Base-by-base conservation (phyloP, 2,329 filamentous ascomycete genomes). In the Trichoderma oligosporum region DNA sequence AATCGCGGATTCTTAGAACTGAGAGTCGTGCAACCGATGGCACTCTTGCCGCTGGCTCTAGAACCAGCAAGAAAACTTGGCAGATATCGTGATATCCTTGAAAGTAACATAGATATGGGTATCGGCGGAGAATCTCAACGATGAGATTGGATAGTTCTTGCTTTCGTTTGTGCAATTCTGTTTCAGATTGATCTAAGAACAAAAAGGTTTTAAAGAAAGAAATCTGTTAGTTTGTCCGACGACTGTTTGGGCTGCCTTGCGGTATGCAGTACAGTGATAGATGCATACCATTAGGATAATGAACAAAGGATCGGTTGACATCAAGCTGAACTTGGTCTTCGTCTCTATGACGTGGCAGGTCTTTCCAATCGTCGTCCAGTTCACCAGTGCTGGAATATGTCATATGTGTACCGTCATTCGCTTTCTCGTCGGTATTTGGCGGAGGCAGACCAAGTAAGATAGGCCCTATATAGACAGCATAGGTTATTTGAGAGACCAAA, bases 51-150 rank as follows among this genome's bases (percentile, higher is more conserved):
- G 78, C 67, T 8, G 83, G 75, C 0, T 87, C 86, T 4, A 99
- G 79, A 9, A 97, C 92, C 12, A 99, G 82, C 38, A 97, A 82
- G 59, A 99, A 81, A 22, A 99, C 94, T 74, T 99, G 95, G 65
- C 90, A 94, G 67, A 99, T 97, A 75, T 99, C 94, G 73, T 99
- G 94, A 71, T 95, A 99, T 70, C 94, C 94, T 76, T 99, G 94
- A 72, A 99, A 99, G 75, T 99, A 99, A 76, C 86, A 91, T 33
- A 99, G 83, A 70, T 87, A 86, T 14, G 92, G 91, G 66, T 95
- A 82, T 31, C 82, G 82, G 53, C 95, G 87, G 44, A 99, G 82
- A 12, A 95, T 84, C 62, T 88, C 82, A 51, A 83, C 83, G 66
- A 99, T 97, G 49, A 99, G 79, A 61, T 84, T 76, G 7, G 86